Conservation (phyloP, 2,329 filamentous ascomycete genomes). For the Elsinoe necatrix region DNA sequence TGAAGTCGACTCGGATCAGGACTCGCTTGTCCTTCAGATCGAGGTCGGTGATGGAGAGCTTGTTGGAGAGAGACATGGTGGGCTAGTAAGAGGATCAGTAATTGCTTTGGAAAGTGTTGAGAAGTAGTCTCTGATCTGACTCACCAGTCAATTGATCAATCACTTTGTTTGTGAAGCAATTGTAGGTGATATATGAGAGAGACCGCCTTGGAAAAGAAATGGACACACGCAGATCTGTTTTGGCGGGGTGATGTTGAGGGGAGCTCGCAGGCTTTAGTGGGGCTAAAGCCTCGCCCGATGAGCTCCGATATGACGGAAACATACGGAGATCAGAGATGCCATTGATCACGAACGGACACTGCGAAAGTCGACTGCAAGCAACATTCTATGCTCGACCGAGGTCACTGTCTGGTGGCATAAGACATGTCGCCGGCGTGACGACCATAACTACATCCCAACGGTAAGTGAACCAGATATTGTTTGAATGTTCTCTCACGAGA, state of each 20-base stretch:
- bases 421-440: too few species aligned
- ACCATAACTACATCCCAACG: too few species aligned
- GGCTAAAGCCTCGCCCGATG: not conserved
- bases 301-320: not conserved
- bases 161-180: not conserved
- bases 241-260: constrained; percentile 15
- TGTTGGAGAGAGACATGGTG: constrained; percentile 86
- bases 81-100: constrained; percentile 26
- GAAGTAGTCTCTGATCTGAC: not conserved
- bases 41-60: constrained; percentile 92
- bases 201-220: not conserved
- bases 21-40: constrained; percentile 98
- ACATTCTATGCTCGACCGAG: too few species aligned
- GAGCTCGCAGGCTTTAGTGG: not conserved
- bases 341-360: not conserved
- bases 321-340: not conserved
- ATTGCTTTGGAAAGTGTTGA: not conserved
- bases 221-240: constrained; percentile 8
- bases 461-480: too few species aligned
- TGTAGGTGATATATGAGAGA: not conserved
- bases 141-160: not conserved
- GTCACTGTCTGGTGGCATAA: too few species aligned
- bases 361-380: not conserved
- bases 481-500: not conserved
- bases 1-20: constrained; percentile 98